Base-by-base conservation (phyloP, 1,139 yeast genomes). In the Eremothecium coryli region DNA sequence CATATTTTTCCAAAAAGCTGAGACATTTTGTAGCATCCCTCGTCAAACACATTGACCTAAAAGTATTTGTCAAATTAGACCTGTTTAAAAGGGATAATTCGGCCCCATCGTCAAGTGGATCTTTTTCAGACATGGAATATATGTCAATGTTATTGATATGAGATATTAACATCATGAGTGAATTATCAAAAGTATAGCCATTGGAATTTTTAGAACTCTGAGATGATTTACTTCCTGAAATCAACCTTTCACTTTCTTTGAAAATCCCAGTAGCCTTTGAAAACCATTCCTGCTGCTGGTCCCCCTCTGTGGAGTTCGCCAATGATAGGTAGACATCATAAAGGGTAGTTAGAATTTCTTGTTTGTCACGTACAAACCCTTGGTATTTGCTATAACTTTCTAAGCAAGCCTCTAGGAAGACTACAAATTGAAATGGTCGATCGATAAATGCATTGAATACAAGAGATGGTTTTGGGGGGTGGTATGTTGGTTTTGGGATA, bases 341-440 rank as follows among this genome's bases (percentile, higher is more conserved):
- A 28, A 90, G 62, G 0, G 96, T 85, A 7, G 82, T 73, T 37
- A 82, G 62, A 23, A 88, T 66, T 32, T 82, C 94, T 37, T 69
- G 71, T 44, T 76, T 73, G 48, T 85, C 95, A 43, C 71, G 70
- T 13, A 64, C 63, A 39, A 75, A 57, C 0, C 93, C 93, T 40
- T 81, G 90, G 50, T 76, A 82, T 41, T 68, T 70, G 40, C 81
- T 88, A 53, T 82, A 82, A 6, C 82, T 70, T 46, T 80, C 85
- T 12, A 86, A 62, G 49, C 96, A 85, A 0, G 97, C 96, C 53
- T 90, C 98, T 37, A 90, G 60, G 46, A 93, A 88, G n/a, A 84
- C 82, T 13, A 88, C 93, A 66, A 90, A 88, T 50, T 88, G 93
- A 50, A 78, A 73, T 0, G 93, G 86, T 52, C 82, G 85, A 48